phyloP scores from a whole-genome alignment of 148 eudicot genomes.

The Spergularia bocconei region DNA sequence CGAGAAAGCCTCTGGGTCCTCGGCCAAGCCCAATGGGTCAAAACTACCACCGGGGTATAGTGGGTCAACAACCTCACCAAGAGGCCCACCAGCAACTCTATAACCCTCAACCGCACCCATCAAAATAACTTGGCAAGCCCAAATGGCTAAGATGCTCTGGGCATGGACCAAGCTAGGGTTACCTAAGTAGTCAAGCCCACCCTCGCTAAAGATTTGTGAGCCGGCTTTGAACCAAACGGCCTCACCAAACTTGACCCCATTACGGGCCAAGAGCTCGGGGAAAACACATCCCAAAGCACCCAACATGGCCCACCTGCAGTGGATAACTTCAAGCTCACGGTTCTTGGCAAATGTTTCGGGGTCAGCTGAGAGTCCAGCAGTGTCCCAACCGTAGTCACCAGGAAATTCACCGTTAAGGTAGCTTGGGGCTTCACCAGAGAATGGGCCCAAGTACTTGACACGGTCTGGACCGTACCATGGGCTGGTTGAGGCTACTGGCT shows the following conservation, averaged over 20 bases:
- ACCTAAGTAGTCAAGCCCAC: constrained; percentile 43
- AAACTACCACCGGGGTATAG: constrained; percentile 39
- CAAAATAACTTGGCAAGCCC: constrained; percentile 37
- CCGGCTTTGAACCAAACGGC: constrained; percentile 45
- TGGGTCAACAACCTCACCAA: constrained; percentile 39
- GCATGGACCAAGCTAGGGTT: constrained; percentile 42
- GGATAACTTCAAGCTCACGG: constrained; percentile 42
- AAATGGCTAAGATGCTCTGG: constrained; percentile 39
- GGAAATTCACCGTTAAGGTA: constrained; percentile 43
- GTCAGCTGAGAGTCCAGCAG: constrained; percentile 41
- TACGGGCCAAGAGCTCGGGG: constrained; percentile 39
- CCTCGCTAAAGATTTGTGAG: constrained; percentile 37
- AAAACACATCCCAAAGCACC: constrained; percentile 38
- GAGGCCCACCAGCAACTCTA: constrained; percentile 39
- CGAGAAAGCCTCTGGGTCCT: constrained; percentile 39
- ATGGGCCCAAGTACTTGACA: constrained; percentile 39
- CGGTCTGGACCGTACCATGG: constrained; percentile 45
- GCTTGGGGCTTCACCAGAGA: constrained; percentile 39
- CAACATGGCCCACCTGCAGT: constrained; percentile 40
- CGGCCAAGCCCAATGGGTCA: constrained; percentile 38
- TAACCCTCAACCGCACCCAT: constrained; percentile 43
- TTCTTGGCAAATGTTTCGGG: constrained; percentile 38
- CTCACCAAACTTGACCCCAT: constrained; percentile 41
- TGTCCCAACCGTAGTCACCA: constrained; percentile 43
- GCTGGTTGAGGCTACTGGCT: constrained; percentile 29